Percentiles rank a stretch among this genome's conserved stretches.
Conservation (phyloP, 371 early-diverging fungal genomes). For the Mortierella sp. region DNA sequence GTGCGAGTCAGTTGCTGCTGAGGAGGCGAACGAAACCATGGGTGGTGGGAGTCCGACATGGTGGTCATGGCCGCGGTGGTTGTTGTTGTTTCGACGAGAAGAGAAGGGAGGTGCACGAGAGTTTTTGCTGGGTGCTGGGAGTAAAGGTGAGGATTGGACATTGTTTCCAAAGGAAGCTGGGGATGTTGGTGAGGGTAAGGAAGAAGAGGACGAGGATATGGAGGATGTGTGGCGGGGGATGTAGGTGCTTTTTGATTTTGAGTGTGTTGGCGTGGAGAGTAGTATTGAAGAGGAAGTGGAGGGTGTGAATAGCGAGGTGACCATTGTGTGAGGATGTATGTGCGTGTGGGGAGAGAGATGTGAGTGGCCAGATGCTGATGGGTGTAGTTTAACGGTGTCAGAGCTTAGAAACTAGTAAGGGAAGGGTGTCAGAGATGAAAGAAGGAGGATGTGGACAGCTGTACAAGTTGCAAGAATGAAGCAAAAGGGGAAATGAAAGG, state of each 20-base stretch:
- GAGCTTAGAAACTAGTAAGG: too few species aligned
- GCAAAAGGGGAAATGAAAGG: neutral
- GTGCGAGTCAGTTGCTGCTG: neutral
- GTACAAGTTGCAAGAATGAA: neutral
- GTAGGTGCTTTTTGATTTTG: slow-evolving; percentile 6
- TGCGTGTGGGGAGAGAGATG: neutral
- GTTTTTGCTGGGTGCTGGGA: slow-evolving; percentile 9
- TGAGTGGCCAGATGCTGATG: neutral
- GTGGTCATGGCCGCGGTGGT: too few species aligned
- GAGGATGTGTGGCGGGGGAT: slow-evolving; percentile 2
- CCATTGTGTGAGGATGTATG: neutral
- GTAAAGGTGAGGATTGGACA: neutral
- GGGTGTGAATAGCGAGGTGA: neutral
- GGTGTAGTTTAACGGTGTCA: neutral
- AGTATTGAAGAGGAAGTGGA: neutral
- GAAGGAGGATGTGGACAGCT: neutral
- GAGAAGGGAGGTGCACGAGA: neutral
- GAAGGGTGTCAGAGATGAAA: neutral
- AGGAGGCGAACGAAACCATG: neutral
- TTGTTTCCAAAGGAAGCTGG: slow-evolving; percentile 4
- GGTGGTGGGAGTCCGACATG: neutral
- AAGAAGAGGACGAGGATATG: neutral
- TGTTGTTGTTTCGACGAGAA: neutral
- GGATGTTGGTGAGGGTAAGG: neutral
- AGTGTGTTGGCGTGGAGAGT: neutral